Percentiles rank a stretch among this genome's conserved stretches.
Conservation (phyloP, 805 yeast species). For the Schizosaccharomyces osmophilus region DNA sequence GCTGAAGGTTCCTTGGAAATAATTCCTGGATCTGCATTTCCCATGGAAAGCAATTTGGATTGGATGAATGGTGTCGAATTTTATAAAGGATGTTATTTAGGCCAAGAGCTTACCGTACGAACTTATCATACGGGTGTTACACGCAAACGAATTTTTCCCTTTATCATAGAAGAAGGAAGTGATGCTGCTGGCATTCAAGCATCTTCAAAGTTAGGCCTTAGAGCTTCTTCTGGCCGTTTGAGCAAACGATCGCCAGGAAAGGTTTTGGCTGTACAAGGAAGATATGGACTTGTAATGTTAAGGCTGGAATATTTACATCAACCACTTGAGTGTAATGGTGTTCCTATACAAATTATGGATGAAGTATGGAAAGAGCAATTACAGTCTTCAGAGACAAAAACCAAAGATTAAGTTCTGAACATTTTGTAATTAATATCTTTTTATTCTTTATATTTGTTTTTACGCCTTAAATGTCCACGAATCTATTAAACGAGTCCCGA, state of each 20-base stretch:
- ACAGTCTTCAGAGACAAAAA: not conserved
- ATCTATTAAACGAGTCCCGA: no score
- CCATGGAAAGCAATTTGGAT: conserved; percentile 69
- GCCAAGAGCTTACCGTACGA: conserved; percentile 84
- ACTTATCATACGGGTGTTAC: conserved; percentile 62
- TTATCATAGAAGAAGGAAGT: conserved; percentile 9
- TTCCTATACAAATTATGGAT: not conserved
- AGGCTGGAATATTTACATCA: not conserved
- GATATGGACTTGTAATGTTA: not conserved
- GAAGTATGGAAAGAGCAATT: not conserved
- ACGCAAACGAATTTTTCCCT: conserved; percentile 64
- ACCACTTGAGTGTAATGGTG: not conserved
- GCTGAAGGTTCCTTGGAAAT: conserved; percentile 31
- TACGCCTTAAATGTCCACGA: no score
- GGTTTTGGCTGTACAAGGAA: not conserved
- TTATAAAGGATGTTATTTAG: conserved; percentile 87
- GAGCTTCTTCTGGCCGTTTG: not conserved
- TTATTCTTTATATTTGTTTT: no score
- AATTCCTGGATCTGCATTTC: conserved; percentile 30
- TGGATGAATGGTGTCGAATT: conserved; percentile 56
- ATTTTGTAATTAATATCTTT: not conserved
- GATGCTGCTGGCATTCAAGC: not conserved
- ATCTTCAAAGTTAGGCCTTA: no score
- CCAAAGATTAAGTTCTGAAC: not conserved
- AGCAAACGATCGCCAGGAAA: not conserved